Percentiles rank a stretch among this genome's conserved stretches.
These are phyloP conservation scores for Wickerhamiella brachini DNA, from an alignment of 805 yeast species.

Conservation along the genomic window DNA sequence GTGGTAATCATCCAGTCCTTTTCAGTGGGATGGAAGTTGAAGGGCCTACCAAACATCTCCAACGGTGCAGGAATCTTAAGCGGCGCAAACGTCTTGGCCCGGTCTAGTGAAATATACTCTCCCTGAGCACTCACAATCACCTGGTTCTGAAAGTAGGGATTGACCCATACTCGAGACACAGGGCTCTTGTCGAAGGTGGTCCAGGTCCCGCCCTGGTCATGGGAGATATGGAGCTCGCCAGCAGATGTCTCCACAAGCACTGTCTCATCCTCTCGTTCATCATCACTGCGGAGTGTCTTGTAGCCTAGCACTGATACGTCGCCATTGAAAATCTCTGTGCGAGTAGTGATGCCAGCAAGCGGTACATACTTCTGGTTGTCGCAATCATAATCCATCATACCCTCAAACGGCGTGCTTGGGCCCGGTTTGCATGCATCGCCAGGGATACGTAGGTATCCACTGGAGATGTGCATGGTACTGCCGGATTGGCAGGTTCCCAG, in stretches of 20 bases:
- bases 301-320: neutral
- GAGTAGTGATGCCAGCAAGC: neutral
- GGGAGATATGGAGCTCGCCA: conserved; percentile 47
- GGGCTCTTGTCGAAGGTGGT: conserved; percentile 24
- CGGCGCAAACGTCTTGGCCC: conserved; percentile 44
- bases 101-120: conserved; percentile 49
- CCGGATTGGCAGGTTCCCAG: conserved; percentile 1
- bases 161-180: conserved; percentile 20
- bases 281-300: conserved; percentile 11
- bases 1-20: conserved; percentile 51
- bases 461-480: conserved; percentile 26
- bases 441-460: conserved; percentile 81
- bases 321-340: neutral
- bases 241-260: conserved; percentile 44
- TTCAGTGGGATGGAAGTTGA: conserved; percentile 51
- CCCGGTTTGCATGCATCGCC: conserved; percentile 77
- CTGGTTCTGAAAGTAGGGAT: conserved; percentile 27
- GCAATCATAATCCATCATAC: neutral
- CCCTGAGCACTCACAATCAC: conserved; percentile 39
- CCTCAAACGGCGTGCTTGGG: conserved; percentile 21
- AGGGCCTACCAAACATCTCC: conserved; percentile 26
- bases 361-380: neutral
- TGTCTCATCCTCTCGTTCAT: conserved; percentile 42
- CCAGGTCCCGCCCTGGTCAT: conserved; percentile 50
- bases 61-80: conserved; percentile 40